Evolutionary conservation across 441 rosid species (phyloP).

Genomic region (Francoa sonchifolia): DNA sequence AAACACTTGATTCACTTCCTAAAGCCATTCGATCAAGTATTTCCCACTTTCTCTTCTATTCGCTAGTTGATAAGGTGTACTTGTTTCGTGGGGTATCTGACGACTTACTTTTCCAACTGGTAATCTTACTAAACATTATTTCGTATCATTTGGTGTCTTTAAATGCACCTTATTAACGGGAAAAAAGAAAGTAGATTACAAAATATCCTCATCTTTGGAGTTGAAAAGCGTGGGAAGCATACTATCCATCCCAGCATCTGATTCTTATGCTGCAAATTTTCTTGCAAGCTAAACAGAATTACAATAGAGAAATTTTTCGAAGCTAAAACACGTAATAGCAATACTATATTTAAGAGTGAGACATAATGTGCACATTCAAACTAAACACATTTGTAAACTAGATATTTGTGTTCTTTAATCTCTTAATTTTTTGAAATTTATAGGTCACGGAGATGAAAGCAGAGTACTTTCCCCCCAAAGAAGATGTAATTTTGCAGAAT

Average conservation of each 20-base stretch:
- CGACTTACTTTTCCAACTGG: conserved; percentile 91
- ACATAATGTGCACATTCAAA: neutral
- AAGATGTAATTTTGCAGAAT: conserved; percentile 83
- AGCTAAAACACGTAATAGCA: too few relatives aligned
- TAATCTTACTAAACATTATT: conserved; percentile 15
- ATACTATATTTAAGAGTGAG: neutral
- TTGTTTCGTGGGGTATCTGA: conserved; percentile 85
- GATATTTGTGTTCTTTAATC: too few relatives aligned
- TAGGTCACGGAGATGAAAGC: conserved; percentile 89
- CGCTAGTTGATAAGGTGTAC: conserved; percentile 66
- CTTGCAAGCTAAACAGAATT: too few relatives aligned
- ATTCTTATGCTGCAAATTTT: neutral
- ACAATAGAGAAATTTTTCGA: too few relatives aligned
- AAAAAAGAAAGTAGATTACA: neutral
- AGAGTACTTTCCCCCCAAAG: conserved; percentile 84
- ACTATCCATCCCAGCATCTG: neutral
- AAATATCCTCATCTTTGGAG: neutral
- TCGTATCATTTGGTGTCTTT: conserved; percentile 2
- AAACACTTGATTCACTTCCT: conserved; percentile 63
- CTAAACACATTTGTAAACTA: conserved; percentile 1
- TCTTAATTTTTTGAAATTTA: conserved; percentile 6
- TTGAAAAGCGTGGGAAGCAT: neutral
- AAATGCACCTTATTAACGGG: too few relatives aligned
- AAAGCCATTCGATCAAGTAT: conserved; percentile 83
- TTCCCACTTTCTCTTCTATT: conserved; percentile 56